Evolutionary conservation across 176 grass and related monocot species (phyloP).

Genomic region (Musa schizocarpa): DNA sequence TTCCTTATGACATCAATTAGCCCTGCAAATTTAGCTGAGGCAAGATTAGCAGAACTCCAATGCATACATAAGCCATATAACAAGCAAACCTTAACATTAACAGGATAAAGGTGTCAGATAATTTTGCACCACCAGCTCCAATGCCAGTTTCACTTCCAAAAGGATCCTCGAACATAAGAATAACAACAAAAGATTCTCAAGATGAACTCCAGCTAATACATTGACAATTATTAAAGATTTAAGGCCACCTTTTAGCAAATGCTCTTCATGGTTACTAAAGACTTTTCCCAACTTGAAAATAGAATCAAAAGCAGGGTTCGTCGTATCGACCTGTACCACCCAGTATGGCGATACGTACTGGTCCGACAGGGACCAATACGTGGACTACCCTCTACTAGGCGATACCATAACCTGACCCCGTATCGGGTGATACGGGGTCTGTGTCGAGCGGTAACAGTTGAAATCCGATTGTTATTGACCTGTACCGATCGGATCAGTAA

Average conservation of each 20-base stretch:
- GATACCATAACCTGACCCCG: too few species aligned
- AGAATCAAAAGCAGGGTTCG: too few species aligned
- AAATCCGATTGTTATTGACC: too few species aligned
- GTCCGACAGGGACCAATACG: too few species aligned
- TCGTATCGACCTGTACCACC: too few species aligned
- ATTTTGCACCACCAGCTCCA: too few species aligned
- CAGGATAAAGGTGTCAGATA: neutral
- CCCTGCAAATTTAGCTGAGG: constrained; percentile 29
- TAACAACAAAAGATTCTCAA: neutral
- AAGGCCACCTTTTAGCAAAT: neutral
- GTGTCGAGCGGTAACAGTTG: too few species aligned
- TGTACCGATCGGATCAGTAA: too few species aligned
- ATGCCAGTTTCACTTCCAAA: neutral
- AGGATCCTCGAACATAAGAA: neutral
- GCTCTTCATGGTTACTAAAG: neutral
- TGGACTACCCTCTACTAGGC: too few species aligned
- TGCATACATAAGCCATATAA: neutral
- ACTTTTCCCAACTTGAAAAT: neutral
- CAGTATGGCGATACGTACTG: too few species aligned
- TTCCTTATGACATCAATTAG: constrained; percentile 73
- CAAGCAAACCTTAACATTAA: neutral
- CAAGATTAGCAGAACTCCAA: constrained; percentile 1
- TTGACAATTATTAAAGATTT: neutral
- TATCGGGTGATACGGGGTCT: too few species aligned
- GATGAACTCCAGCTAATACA: neutral